These are phyloP conservation scores for Aspergillus conjunctus DNA, from an alignment of 495 filamentous ascomycete genomes.

Conservation along the genomic window DNA sequence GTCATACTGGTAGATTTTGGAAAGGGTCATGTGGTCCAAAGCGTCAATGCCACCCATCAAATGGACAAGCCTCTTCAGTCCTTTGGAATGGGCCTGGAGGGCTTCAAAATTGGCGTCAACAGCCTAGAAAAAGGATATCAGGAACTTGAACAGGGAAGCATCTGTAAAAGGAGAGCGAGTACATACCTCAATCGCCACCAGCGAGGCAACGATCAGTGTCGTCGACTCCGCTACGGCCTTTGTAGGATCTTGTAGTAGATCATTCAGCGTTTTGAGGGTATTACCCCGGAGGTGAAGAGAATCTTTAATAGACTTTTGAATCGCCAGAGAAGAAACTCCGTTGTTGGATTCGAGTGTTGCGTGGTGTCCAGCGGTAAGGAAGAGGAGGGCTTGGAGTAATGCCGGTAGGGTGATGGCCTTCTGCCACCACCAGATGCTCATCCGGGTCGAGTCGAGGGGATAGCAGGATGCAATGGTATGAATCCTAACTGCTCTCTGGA, in stretches of 20 bases:
- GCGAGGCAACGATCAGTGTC: conserved; percentile 9
- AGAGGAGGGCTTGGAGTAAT: conserved; percentile 12
- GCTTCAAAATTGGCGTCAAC: conserved; percentile 12
- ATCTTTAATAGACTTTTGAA: conserved; percentile 6
- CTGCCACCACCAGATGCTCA: conserved; percentile 19
- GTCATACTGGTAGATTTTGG: conserved; percentile 17
- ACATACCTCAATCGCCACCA: conserved; percentile 10
- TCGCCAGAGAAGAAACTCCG: conserved; percentile 5
- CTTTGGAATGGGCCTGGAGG: conserved; percentile 7
- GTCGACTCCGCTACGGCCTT: conserved; percentile 14
- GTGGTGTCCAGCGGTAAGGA: conserved; percentile 12
- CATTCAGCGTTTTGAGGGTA: conserved; percentile 9
- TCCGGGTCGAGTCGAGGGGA: conserved; percentile 11
- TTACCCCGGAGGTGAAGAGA: conserved; percentile 8
- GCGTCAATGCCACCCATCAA: conserved; percentile 10
- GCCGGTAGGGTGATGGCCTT: conserved; percentile 12
- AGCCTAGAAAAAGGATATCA: background rate
- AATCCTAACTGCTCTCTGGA: conserved; percentile 6
- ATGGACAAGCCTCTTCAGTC: background rate
- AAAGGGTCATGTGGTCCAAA: conserved; percentile 17
- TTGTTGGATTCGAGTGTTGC: conserved; percentile 10
- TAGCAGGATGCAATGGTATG: conserved; percentile 11
- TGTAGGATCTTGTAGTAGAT: conserved; percentile 10
- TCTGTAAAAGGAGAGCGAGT: background rate
- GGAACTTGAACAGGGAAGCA: background rate